A percentile compares a stretch with the other conserved stretches of the same genome.
These are phyloP conservation scores for Clitocybe nebularis DNA, from an alignment of 1,284 basidiomycete genomes.

Conservation along the genomic window DNA sequence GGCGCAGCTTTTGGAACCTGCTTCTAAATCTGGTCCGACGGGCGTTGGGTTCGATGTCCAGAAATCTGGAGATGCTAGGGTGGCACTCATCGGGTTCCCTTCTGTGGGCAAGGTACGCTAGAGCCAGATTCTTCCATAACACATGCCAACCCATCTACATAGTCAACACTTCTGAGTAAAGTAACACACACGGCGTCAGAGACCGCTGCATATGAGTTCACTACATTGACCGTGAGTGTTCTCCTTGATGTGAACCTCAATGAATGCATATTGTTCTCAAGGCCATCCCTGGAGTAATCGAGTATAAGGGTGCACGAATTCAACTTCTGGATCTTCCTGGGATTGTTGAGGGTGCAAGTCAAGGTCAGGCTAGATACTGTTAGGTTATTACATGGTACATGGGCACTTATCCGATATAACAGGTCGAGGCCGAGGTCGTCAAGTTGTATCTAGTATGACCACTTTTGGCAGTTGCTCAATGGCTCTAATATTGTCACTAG, in stretches of 20 bases:
- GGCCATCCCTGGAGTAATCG: slow-evolving; percentile 93
- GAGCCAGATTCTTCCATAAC: background rate
- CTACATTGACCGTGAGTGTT: slow-evolving; percentile 72
- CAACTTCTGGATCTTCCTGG: slow-evolving; percentile 95
- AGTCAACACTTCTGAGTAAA: slow-evolving; percentile 91
- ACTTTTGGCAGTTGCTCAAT: slow-evolving; percentile 8
- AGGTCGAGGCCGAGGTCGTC: slow-evolving; percentile 90
- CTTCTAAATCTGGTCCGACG: slow-evolving; percentile 74
- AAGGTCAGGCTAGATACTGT: slow-evolving; percentile 42
- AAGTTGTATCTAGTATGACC: slow-evolving; percentile 87
- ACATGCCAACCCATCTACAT: slow-evolving; percentile 7
- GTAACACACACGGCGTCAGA: slow-evolving; percentile 89
- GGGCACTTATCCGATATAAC: slow-evolving; percentile 1
- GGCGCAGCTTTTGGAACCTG: slow-evolving; percentile 84
- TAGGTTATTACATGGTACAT: background rate
- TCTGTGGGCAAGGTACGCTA: slow-evolving; percentile 82
- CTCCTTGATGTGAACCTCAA: slow-evolving; percentile 1
- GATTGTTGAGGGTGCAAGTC: slow-evolving; percentile 95
- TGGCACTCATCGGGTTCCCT: slow-evolving; percentile 91
- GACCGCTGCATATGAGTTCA: slow-evolving; percentile 94
- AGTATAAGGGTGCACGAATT: slow-evolving; percentile 90
- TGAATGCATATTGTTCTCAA: slow-evolving; percentile 23
- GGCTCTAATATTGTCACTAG: slow-evolving; percentile 26
- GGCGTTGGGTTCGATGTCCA: slow-evolving; percentile 93
- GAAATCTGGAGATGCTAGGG: slow-evolving; percentile 91